Percentiles rank a stretch among this genome's conserved stretches.
phyloP scores from a whole-genome alignment of 371 early-diverging fungal species.

The Entomophthora muscae region DNA sequence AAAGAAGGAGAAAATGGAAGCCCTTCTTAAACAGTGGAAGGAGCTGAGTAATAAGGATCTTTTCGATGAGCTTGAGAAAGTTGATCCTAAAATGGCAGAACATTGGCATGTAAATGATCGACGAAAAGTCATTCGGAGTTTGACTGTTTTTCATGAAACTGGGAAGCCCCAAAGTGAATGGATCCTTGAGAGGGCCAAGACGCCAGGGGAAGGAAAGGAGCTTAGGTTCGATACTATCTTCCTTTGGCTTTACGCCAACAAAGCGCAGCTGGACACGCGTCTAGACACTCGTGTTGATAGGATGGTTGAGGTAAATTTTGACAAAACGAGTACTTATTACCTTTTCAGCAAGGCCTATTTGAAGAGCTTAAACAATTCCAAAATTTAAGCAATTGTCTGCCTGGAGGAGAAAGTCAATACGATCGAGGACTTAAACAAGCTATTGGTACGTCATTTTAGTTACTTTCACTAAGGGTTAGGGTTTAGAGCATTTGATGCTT shows the following conservation, averaged over 20 bases:
- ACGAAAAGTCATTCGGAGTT: constrained; percentile 66
- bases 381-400: constrained; percentile 22
- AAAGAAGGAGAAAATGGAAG: constrained; percentile 5
- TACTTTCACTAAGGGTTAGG: constrained; percentile 21
- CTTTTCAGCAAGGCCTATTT: constrained; percentile 46
- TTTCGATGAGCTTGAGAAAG: constrained; percentile 31
- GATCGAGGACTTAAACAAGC: constrained; percentile 68
- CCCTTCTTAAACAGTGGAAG: constrained; percentile 15
- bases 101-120: constrained; percentile 84
- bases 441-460: constrained; percentile 32
- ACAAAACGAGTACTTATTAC: background rate
- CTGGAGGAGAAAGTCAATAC: constrained; percentile 28
- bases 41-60: constrained; percentile 26
- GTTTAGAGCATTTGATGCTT: constrained; percentile 66
- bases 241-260: constrained; percentile 75
- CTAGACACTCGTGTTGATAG: constrained; percentile 66
- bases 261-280: constrained; percentile 40
- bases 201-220: constrained; percentile 19
- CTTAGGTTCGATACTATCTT: constrained; percentile 42
- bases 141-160: constrained; percentile 46
- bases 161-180: constrained; percentile 55
- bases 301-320: constrained; percentile 48
- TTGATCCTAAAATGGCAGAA: constrained; percentile 79
- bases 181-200: constrained; percentile 35
- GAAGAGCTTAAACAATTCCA: constrained; percentile 58